These are phyloP conservation scores for Santalum album DNA, from an alignment of 164 flowering plant genomes.

Conservation along the genomic window DNA sequence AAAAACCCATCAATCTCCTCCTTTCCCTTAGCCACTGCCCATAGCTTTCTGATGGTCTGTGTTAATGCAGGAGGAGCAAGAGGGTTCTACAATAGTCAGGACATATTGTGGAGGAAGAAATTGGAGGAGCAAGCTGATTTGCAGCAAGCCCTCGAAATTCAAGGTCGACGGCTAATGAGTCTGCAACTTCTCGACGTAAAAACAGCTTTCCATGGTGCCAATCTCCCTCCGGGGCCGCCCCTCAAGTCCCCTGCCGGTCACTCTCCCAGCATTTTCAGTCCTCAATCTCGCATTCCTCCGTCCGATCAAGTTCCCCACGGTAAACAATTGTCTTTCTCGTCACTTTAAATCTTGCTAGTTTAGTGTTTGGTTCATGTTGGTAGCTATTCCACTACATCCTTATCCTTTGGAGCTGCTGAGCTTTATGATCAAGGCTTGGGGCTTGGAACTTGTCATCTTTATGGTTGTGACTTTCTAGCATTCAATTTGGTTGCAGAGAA, in stretches of 20 bases:
- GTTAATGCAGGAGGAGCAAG: slow-evolving; percentile 30
- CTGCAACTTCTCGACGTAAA: slow-evolving; percentile 55
- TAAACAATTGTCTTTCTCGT: slow-evolving; percentile 3
- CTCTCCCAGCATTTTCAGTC: slow-evolving; percentile 21
- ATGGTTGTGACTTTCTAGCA: slow-evolving; percentile 16
- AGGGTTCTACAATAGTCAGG: slow-evolving; percentile 39
- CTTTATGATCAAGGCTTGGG: neutral
- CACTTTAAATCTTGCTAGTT: no score
- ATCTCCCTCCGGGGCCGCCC: slow-evolving; percentile 35
- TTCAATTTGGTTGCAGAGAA: slow-evolving; percentile 9
- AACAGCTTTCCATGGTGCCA: slow-evolving; percentile 14
- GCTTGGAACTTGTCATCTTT: neutral
- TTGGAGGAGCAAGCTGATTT: slow-evolving; percentile 50
- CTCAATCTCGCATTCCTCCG: slow-evolving; percentile 16
- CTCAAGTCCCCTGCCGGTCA: slow-evolving; percentile 26
- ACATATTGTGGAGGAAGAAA: slow-evolving; percentile 51
- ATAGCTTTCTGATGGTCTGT: neutral
- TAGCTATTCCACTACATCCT: no score
- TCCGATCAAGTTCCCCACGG: slow-evolving; percentile 23
- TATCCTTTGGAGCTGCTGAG: neutral
- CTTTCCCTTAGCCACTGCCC: no score
- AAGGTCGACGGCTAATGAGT: slow-evolving; percentile 39
- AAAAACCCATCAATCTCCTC: no score
- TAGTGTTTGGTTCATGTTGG: neutral
- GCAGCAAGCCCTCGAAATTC: slow-evolving; percentile 57